Evolutionary conservation across 148 eudicot genomes (phyloP), one percentile per base, ranked within the genome.

Genomic region (Polygonum maritimum): DNA sequence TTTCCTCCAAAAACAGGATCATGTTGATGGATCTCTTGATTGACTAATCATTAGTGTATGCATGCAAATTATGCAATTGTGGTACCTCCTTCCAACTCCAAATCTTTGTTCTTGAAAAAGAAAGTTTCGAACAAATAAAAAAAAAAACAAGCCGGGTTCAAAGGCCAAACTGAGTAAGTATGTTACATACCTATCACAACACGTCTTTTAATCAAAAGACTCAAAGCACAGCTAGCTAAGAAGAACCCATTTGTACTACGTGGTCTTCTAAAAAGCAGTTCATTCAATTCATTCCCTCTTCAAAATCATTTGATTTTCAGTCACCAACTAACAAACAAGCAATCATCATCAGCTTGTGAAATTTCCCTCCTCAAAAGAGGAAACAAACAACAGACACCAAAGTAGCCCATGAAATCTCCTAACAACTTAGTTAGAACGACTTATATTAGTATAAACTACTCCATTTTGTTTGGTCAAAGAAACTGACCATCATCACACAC

Each of bases 301-400:
- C 45, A 15, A 67, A 67, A 67, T 67, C 71, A 67, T 67, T 67
- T 44, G 44, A 67, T 67, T 67, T 67, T 67, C 44, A 67, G 38
- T 57, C 26, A 21, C 31, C 3, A 40, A 26, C 31, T 40, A 4
- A 40, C 44, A 5, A 44, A 44, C 47, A 44, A 57, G 19, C 63
- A 57, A 57, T 67, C 71, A 67, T 67, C 44, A 67, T 44, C 71
- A 67, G 71, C 71, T 60, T 60, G 69, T 26, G 69, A 31, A 31
- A 22, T 1, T 1, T 26, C 31, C 31, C 36, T 60, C 69, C 71
- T 67, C 71, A 67, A 67, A 67, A 67, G 71, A 67, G 71, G 19
- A 67, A 67, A 67, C 71, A 67, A 36, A 67, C 71, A 67, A 67
- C 71, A 67, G 71, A 67, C 63, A 19, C 63, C 8, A 57, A 57